Evolutionary conservation across 164 flowering plant species (phyloP).

Genomic region (Umbellularia californica): DNA sequence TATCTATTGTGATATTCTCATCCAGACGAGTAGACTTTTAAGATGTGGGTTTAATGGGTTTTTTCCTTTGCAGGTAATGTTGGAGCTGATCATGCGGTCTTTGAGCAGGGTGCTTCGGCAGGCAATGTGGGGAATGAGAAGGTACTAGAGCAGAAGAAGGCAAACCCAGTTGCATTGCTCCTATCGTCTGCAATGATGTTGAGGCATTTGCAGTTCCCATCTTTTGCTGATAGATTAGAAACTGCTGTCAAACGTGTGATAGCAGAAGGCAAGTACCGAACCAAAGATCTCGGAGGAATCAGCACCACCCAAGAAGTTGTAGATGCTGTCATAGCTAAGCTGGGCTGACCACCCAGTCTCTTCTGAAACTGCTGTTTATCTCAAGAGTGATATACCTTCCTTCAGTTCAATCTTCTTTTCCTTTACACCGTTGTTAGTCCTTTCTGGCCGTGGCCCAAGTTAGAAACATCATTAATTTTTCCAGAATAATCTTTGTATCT

Average conservation of each 20-base stretch:
- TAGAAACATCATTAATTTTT: neutral
- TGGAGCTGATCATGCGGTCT: constrained; percentile 13
- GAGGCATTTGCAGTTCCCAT: constrained; percentile 19
- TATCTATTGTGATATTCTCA: too few species aligned
- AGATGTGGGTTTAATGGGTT: neutral
- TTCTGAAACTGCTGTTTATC: neutral
- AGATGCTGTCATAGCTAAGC: constrained; percentile 9
- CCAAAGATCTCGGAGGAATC: constrained; percentile 16
- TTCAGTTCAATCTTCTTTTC: neutral
- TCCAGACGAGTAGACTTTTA: too few species aligned
- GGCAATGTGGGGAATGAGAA: constrained; percentile 18
- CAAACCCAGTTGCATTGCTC: constrained; percentile 18
- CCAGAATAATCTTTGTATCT: neutral
- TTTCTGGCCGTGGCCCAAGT: neutral
- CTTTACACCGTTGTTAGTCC: neutral
- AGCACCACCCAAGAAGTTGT: constrained; percentile 19
- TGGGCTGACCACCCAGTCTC: neutral
- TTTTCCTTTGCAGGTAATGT: constrained; percentile 8
- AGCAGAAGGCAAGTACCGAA: constrained; percentile 14
- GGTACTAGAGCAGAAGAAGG: constrained; percentile 12
- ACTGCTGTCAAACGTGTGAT: constrained; percentile 18
- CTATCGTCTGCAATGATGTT: constrained; percentile 17
- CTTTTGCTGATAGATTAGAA: constrained; percentile 18
- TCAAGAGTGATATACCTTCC: too few species aligned
- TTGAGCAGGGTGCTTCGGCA: constrained; percentile 19